Conservation (phyloP, 2,329 filamentous ascomycete species). For the Westerdykella sp. region DNA sequence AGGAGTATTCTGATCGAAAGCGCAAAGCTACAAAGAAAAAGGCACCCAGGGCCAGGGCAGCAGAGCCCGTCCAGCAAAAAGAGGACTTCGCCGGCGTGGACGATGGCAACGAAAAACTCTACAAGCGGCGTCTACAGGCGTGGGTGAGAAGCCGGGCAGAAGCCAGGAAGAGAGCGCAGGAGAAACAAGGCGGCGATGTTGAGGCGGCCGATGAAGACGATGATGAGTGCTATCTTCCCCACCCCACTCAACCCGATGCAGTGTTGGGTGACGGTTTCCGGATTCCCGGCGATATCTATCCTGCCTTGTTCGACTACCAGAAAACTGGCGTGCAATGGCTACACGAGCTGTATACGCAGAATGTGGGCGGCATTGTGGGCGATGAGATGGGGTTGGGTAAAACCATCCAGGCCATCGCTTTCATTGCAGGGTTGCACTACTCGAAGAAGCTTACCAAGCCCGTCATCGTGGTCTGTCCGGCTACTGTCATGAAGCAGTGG, state of each 20-base stretch:
- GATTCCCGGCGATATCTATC: conserved; percentile 87
- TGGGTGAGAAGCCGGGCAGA: conserved; percentile 64
- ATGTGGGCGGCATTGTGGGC: conserved; percentile 88
- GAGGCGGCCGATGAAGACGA: conserved; percentile 26
- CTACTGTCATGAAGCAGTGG: conserved; percentile 95
- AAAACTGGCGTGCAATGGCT: conserved; percentile 97
- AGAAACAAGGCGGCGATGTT: conserved; percentile 26
- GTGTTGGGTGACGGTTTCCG: conserved; percentile 68
- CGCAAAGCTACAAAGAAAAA: conserved; percentile 30
- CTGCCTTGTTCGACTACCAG: conserved; percentile 91
- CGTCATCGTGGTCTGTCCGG: conserved; percentile 85
- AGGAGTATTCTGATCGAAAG: conserved; percentile 37
- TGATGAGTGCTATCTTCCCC: conserved; percentile 76
- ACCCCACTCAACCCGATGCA: conserved; percentile 74
- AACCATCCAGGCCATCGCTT: conserved; percentile 75
- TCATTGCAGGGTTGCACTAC: conserved; percentile 85
- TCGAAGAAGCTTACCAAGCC: conserved; percentile 79
- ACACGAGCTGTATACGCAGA: conserved; percentile 81
- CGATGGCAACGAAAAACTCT: conserved; percentile 80
- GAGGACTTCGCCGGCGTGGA: conserved; percentile 64
- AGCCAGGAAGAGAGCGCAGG: conserved; percentile 48
- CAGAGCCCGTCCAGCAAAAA: conserved; percentile 20
- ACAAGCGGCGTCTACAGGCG: conserved; percentile 64
- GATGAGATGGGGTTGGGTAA: conserved; percentile 99
- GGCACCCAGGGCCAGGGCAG: conserved; percentile 13